Percentiles rank a stretch among this genome's conserved stretches.
These are phyloP conservation scores for Kappamyces sp. DNA, from an alignment of 192 early-diverging fungal species.

Conservation along the genomic window DNA sequence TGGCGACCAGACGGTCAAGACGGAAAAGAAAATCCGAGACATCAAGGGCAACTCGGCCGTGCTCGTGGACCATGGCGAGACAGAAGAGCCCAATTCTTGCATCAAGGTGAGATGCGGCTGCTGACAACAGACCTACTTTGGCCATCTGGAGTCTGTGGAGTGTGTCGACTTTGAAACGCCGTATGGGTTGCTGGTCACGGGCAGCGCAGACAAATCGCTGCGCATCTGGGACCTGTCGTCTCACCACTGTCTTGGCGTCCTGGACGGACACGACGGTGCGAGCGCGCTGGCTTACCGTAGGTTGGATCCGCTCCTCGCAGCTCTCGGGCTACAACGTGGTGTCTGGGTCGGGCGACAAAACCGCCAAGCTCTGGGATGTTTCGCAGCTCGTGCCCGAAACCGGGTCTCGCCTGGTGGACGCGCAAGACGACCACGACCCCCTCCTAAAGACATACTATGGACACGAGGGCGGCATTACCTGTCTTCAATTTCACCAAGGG, in stretches of 20 bases:
- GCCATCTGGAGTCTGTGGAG: conserved; percentile 39
- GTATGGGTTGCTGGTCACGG: conserved; percentile 36
- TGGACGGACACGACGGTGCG: conserved; percentile 33
- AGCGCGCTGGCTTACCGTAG: conserved; percentile 15
- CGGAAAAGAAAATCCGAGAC: conserved; percentile 25
- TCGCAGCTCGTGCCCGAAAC: conserved; percentile 24
- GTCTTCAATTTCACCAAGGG: conserved; percentile 35
- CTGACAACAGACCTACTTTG: conserved; percentile 28
- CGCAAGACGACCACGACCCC: background rate
- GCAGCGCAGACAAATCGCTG: conserved; percentile 38
- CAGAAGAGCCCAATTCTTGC: conserved; percentile 30
- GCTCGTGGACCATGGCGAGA: conserved; percentile 19
- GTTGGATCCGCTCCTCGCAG: conserved; percentile 34
- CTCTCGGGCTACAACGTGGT: conserved; percentile 23
- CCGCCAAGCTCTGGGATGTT: conserved; percentile 37
- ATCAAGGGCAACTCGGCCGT: conserved; percentile 27
- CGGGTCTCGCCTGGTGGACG: conserved; percentile 14
- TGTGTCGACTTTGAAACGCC: conserved; percentile 41
- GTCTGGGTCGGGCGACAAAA: conserved; percentile 38
- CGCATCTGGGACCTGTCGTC: conserved; percentile 40
- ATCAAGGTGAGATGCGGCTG: conserved; percentile 14
- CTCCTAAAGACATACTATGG: conserved; percentile 22
- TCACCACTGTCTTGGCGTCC: conserved; percentile 26
- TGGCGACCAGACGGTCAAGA: conserved; percentile 29
- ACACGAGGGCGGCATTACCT: conserved; percentile 35